These are phyloP conservation scores for Sugiyamaella lignohabitans DNA, from an alignment of 805 yeast species.

Conservation along the genomic window DNA sequence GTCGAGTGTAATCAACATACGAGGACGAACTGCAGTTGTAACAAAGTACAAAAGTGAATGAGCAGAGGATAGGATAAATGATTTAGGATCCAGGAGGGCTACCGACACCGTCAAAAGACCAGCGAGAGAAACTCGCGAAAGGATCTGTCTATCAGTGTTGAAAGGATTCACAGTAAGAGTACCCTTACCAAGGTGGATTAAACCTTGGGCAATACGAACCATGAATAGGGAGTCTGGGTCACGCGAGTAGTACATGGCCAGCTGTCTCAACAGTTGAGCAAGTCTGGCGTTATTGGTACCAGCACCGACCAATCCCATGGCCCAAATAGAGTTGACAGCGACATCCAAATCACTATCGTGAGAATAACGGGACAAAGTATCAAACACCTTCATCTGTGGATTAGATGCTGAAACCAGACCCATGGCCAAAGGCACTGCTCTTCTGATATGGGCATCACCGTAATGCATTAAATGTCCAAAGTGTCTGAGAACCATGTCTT, in stretches of 20 bases:
- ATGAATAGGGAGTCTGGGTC: constrained; percentile 86
- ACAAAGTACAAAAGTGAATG: constrained; percentile 82
- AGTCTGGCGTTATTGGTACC: constrained; percentile 98
- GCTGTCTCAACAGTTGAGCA: constrained; percentile 90
- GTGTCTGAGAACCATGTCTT: constrained; percentile 94
- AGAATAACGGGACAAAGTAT: constrained; percentile 89
- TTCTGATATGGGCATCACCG: constrained; percentile 82
- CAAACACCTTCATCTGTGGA: constrained; percentile 96
- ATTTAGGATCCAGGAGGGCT: constrained; percentile 76
- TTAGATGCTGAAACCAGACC: constrained; percentile 88
- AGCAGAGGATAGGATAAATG: constrained; percentile 64
- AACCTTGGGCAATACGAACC: constrained; percentile 92
- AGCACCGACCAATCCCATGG: constrained; percentile 98
- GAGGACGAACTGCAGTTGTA: constrained; percentile 84
- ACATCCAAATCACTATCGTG: constrained; percentile 94
- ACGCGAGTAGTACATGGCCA: constrained; percentile 87
- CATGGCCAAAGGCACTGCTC: constrained; percentile 98
- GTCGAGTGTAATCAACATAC: constrained; percentile 88
- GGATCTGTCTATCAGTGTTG: constrained; percentile 77
- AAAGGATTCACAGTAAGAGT: constrained; percentile 84
- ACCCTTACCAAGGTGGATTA: constrained; percentile 94
- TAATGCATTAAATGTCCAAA: constrained; percentile 97
- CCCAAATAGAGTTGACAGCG: constrained; percentile 87
- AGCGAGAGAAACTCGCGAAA: constrained; percentile 86
- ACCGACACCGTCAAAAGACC: constrained; percentile 79